Evolutionary conservation across 495 filamentous ascomycete species (phyloP), one percentile per base, ranked within the genome.

Genomic region (Tetracladium marchalianum): DNA sequence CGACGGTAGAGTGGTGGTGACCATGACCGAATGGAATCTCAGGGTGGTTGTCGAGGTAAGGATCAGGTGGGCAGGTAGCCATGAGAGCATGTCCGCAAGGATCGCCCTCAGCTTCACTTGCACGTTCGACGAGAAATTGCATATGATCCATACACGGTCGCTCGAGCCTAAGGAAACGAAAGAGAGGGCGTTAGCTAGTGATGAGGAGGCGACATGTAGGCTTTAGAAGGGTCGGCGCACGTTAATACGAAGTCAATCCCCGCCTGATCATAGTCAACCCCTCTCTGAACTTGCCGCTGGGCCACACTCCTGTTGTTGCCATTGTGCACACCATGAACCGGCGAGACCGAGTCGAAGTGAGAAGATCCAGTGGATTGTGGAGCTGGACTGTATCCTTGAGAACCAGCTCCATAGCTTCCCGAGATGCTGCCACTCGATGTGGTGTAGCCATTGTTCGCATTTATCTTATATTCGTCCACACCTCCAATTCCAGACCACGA

Each of bases 171-270:
- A 39, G 38, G 39, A 39, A 18, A 66, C 59, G 39, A 38, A 55
- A 50, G 53, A 39, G 37, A 41, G 53, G 42, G 44, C 50, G 56
- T 68, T 65, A 67, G 62, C 60, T 58, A 73, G 55, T 77, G 71
- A 48, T 66, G 75, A 61, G 77, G 77, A 72, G 76, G 76, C 67
- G 78, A 80, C 61, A 76, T 70, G 65, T 80, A 80, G 46, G 77
- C 71, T 68, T 69, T 73, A 64, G 66, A 67, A 67, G 70, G 70
- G 63, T 69, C 56, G 59, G 78, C 87, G 69, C 86, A 96, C 88
- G 84, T 86, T 67, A 96, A 76, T 42, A 97, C 89, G 71, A 97
- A 96, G 62, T 97, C 90, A 62, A 97, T 84, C 53, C 88, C 90
- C 39, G 90, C 73, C 57, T 94, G 86, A 55, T 84, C 81, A 64